These are phyloP conservation scores for Chlamydomonas urium DNA, from an alignment of 139 green algal species.

Conservation along the genomic window DNA sequence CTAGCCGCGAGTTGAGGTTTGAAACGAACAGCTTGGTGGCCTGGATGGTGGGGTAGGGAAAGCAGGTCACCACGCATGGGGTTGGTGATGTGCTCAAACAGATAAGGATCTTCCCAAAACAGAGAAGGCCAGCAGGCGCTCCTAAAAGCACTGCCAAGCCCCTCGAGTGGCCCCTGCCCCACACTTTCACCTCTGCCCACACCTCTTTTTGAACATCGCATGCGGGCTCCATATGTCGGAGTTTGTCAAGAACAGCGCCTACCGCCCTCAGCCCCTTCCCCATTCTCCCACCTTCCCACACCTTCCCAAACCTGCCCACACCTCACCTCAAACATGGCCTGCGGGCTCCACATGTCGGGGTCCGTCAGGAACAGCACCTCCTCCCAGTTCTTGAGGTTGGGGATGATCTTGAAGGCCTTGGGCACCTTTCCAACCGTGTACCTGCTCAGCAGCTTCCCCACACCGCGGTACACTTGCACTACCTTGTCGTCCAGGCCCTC, in stretches of 20 bases:
- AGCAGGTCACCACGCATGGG: too few relatives aligned
- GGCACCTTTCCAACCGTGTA: constrained; percentile 86
- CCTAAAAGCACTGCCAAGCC: too few relatives aligned
- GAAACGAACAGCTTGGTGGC: constrained; percentile 95
- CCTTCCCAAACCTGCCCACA: background rate
- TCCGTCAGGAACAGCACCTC: constrained; percentile 92
- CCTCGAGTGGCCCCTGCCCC: too few relatives aligned
- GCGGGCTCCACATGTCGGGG: constrained; percentile 79
- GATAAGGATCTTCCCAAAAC: too few relatives aligned
- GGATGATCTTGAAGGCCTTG: constrained; percentile 99
- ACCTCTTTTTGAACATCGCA: background rate
- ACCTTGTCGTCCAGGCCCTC: constrained; percentile 78
- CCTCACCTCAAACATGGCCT: constrained; percentile 73
- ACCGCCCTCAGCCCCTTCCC: background rate
- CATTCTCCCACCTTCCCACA: background rate
- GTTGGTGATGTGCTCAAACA: too few relatives aligned
- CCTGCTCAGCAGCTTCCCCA: constrained; percentile 66
- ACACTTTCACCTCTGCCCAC: too few relatives aligned
- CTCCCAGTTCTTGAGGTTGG: constrained; percentile 95
- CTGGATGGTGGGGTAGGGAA: constrained; percentile 62
- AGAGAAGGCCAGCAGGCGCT: too few relatives aligned
- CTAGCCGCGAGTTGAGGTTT: constrained; percentile 81
- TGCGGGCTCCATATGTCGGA: background rate
- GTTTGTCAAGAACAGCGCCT: background rate
- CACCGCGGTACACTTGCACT: constrained; percentile 41